Evolutionary conservation across 78 protist genomes (phyloP).

Genomic region (Polysphondylium violaceum): DNA sequence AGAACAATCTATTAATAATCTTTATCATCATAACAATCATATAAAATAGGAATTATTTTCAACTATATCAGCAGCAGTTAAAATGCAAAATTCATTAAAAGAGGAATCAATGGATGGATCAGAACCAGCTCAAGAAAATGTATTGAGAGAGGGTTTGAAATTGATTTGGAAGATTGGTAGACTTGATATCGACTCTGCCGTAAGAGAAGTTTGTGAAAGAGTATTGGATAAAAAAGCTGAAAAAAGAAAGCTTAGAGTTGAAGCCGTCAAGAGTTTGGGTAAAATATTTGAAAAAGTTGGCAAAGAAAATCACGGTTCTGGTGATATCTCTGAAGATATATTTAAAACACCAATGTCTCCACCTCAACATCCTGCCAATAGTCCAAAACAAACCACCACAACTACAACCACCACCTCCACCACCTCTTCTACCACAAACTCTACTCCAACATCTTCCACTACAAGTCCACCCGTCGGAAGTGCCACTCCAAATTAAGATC

Average conservation of each 20-base stretch:
- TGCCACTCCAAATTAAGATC: too few species aligned
- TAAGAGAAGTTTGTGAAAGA: slow-evolving; percentile 58
- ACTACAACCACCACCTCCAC: neutral
- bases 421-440: neutral
- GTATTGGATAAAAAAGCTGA: slow-evolving; percentile 38
- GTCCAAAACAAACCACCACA: neutral
- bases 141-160: slow-evolving; percentile 59
- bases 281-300: slow-evolving; percentile 56
- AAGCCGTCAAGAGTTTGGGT: slow-evolving; percentile 45
- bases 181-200: slow-evolving; percentile 54
- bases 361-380: slow-evolving; percentile 8
- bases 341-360: neutral
- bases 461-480: too few species aligned
- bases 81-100: slow-evolving; percentile 33
- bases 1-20: too few species aligned
- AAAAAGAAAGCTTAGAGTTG: slow-evolving; percentile 36
- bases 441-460: neutral
- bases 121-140: slow-evolving; percentile 6
- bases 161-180: slow-evolving; percentile 74
- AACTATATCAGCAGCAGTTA: slow-evolving; percentile 24
- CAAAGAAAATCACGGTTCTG: neutral
- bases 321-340: slow-evolving; percentile 5
- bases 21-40: too few species aligned
- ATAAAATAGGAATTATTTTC: too few species aligned
- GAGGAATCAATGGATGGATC: neutral